phyloP scores from a whole-genome alignment of 2,329 filamentous ascomycete genomes.

The Phoma sp. region DNA sequence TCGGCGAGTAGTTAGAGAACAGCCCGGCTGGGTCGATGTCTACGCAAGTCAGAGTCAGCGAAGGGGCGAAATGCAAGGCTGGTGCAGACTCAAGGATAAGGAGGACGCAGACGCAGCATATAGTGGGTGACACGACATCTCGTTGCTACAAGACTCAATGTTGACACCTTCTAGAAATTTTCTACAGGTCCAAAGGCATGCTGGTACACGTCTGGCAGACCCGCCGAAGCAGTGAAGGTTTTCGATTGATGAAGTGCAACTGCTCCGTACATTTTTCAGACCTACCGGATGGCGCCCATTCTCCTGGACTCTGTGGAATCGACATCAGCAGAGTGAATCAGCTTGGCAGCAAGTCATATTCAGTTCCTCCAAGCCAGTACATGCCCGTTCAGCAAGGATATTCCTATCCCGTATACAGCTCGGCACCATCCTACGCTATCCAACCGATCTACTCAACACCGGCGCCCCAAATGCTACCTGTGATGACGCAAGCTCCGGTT shows the following conservation, averaged over 20 bases:
- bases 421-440: constrained; percentile 25
- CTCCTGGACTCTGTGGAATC: constrained; percentile 37
- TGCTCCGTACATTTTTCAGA: constrained; percentile 37
- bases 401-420: constrained; percentile 30
- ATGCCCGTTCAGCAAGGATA: constrained; percentile 27
- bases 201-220: constrained; percentile 44
- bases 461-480: constrained; percentile 16
- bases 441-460: constrained; percentile 28
- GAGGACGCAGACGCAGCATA: constrained; percentile 45
- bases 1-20: constrained; percentile 40
- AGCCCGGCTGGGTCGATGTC: constrained; percentile 48
- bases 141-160: neutral
- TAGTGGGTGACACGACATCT: constrained; percentile 25
- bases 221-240: constrained; percentile 33
- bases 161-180: constrained; percentile 24
- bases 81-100: constrained; percentile 43
- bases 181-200: constrained; percentile 29
- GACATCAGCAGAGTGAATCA: constrained; percentile 36
- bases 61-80: constrained; percentile 42
- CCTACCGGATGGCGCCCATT: constrained; percentile 35
- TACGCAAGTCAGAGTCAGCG: constrained; percentile 31
- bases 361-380: constrained; percentile 23
- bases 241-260: constrained; percentile 43
- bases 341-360: constrained; percentile 17
- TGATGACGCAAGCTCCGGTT: constrained; percentile 22